Base-by-base conservation (phyloP, 768 basidiomycete genomes). In the Trametes cinnabarina region DNA sequence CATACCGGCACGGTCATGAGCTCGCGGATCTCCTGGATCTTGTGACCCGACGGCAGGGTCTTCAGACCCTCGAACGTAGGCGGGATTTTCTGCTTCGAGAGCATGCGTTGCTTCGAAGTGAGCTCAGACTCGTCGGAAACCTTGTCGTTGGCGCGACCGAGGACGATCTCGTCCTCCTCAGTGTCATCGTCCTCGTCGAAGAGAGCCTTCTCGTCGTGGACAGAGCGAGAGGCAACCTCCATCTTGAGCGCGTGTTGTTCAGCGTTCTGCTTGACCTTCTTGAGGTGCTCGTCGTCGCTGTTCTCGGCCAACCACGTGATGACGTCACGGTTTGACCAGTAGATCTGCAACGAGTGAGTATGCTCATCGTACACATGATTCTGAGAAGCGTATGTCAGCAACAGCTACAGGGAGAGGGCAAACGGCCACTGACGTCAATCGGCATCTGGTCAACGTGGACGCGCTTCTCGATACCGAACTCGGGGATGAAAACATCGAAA, bases 381-480 rank as follows among this genome's bases (percentile, higher is more conserved):
- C 90, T 96, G 63, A 4, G 14, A 23, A 26, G 10, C 2, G 4
- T 47, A 28, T 10, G n/a, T 51, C 3, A 44, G 42, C 34, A 15
- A 17, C 3, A 12, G 20, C 17, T 20, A 35, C 47, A 22, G 48
- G 28, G 23, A 30, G 12, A 44, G 9, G n/a, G n/a, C n/a, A n/a
- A n/a, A n/a, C n/a, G n/a, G n/a, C n/a, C n/a, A 73, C 87, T 74
- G 68, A 94, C 93, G 63, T 97, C 93, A 57, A 97, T 92, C 23
- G 97, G 96, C 92, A 99, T 97, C 74, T 98, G 94, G 70, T 98
- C 97, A 40, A 95, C 92, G 67, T 98, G 97, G 3, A 98, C 95
- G 35, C 97, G 84, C 79, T 99, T 99, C 77, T 99, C 97, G 65
- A 99, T 98, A 30, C 96, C 93, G 69, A 98, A 98, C 72, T 98